Evolutionary conservation across 176 grass and related monocot genomes (phyloP).

Genomic region (Oryza meridionalis): DNA sequence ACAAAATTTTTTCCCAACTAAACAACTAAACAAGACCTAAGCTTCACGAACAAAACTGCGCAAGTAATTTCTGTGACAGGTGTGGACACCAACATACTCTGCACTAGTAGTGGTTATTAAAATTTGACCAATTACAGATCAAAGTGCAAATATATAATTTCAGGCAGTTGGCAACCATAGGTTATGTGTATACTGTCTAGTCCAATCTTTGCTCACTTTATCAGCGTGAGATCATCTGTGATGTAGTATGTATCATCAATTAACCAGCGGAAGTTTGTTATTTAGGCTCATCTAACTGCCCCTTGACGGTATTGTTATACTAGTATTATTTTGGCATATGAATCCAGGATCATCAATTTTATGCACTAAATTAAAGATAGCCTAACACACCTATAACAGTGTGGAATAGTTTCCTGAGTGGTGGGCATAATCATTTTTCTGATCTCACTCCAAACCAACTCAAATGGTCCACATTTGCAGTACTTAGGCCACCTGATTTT

Average conservation of each 20-base stretch:
- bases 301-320: neutral
- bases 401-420: neutral
- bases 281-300: neutral
- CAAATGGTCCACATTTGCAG: neutral
- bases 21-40: too few relatives aligned
- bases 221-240: neutral
- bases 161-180: neutral
- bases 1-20: too few relatives aligned
- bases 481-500: neutral
- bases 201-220: slow-evolving; percentile 7
- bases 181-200: neutral
- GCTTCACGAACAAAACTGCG: neutral
- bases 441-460: slow-evolving; percentile 16
- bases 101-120: neutral
- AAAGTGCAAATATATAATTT: slow-evolving; percentile 7
- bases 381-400: slow-evolving; percentile 25
- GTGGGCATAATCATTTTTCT: neutral
- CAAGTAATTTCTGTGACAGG: neutral
- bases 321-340: slow-evolving; percentile 6
- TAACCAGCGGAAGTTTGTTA: neutral
- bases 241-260: neutral
- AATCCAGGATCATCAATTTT: neutral
- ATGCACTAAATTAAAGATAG: slow-evolving; percentile 22
- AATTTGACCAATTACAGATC: neutral
- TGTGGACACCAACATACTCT: neutral